Conservation (phyloP, 2,329 filamentous ascomycete species). For the Calonectria multiphialidica region DNA sequence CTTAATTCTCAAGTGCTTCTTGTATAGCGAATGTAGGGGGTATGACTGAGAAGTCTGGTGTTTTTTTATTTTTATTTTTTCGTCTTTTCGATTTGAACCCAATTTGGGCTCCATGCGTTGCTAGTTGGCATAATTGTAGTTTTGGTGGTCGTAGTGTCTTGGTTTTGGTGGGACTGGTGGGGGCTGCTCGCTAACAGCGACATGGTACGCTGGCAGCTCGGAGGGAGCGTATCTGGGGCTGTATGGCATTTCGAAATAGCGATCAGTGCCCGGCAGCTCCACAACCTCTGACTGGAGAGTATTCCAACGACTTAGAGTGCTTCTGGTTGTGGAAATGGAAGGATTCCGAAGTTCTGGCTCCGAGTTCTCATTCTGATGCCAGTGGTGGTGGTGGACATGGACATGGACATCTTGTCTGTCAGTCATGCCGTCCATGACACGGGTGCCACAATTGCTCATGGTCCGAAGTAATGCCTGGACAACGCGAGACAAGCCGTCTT, state of each 20-base stretch:
- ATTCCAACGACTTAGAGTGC: background rate
- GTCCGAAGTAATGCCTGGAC: background rate
- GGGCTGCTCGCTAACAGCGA: background rate
- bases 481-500: background rate
- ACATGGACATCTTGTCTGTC: slow-evolving; percentile 1
- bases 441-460: background rate
- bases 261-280: background rate
- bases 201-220: slow-evolving; percentile 5
- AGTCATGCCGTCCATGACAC: background rate
- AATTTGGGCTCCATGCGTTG: background rate
- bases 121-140: slow-evolving; percentile 3
- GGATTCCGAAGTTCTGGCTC: background rate
- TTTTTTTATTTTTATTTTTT: background rate
- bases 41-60: background rate
- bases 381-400: slow-evolving; percentile 6
- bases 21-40: background rate
- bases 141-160: background rate
- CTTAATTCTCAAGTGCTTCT: background rate
- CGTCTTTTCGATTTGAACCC: background rate
- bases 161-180: slow-evolving; percentile 6
- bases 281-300: background rate
- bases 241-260: background rate
- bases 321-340: background rate
- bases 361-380: background rate
- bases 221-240: background rate